Evolutionary conservation across 495 filamentous ascomycete species (phyloP).

Genomic region (Melanomma pulvis-pyrius): DNA sequence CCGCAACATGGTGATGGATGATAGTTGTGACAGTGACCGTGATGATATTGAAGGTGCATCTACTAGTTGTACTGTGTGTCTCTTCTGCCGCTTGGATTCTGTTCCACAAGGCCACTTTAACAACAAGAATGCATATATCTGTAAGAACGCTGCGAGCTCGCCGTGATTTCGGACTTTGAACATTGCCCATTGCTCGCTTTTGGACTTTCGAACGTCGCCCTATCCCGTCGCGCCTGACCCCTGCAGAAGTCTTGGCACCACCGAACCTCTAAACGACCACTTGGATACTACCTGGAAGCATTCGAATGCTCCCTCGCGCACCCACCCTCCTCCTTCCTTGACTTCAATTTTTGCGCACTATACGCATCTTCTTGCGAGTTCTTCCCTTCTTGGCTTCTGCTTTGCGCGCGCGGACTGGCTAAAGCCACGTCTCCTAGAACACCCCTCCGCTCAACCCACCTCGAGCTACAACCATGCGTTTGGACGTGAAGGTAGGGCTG

Average conservation of each 20-base stretch:
- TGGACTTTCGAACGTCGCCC: background rate
- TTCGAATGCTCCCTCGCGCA: background rate
- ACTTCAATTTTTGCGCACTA: background rate
- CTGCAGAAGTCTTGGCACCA: conserved; percentile 22
- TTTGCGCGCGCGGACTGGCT: conserved; percentile 29
- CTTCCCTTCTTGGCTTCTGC: background rate
- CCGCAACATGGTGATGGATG: background rate
- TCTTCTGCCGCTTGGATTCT: too few species aligned
- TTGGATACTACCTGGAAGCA: too few species aligned
- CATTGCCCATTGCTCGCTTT: background rate
- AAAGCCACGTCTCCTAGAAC: conserved; percentile 36
- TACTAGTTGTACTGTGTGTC: too few species aligned
- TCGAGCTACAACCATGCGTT: conserved; percentile 35
- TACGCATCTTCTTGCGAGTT: background rate
- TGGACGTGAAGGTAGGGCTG: conserved; percentile 40
- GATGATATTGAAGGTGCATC: too few species aligned
- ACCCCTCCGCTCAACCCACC: conserved; percentile 18
- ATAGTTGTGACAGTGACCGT: background rate
- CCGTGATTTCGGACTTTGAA: too few species aligned
- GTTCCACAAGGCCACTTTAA: too few species aligned
- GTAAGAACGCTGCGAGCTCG: too few species aligned
- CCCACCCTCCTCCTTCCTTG: background rate
- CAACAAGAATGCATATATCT: too few species aligned
- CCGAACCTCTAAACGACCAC: background rate
- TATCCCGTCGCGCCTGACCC: background rate